phyloP scores from a whole-genome alignment of 2,329 filamentous ascomycete genomes.

The Colletotrichum trifolii region DNA sequence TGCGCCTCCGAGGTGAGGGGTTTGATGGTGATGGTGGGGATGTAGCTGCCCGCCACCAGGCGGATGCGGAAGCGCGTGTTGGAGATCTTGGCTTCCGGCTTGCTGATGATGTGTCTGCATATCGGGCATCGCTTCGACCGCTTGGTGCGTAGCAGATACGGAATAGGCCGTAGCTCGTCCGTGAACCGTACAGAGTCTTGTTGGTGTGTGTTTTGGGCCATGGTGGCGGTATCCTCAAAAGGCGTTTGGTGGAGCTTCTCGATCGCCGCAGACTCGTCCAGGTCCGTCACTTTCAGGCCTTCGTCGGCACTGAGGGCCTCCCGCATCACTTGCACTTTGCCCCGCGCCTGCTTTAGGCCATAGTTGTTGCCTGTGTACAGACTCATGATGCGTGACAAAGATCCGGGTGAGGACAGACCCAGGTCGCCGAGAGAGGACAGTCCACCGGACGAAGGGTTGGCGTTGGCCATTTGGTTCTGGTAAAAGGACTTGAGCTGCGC shows the following conservation, averaged over 20 bases:
- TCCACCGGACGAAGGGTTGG: constrained; percentile 62
- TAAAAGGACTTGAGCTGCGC: constrained; percentile 83
- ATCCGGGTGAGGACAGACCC: constrained; percentile 80
- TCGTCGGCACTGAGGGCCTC: constrained; percentile 79
- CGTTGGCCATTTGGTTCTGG: constrained; percentile 77
- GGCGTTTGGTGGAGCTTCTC: constrained; percentile 67
- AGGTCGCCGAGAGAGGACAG: constrained; percentile 59
- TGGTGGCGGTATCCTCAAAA: constrained; percentile 71
- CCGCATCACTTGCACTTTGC: constrained; percentile 73
- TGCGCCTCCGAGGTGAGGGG: constrained; percentile 60
- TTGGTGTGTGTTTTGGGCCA: constrained; percentile 61
- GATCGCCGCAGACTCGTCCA: constrained; percentile 72
- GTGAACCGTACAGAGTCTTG: constrained; percentile 70
- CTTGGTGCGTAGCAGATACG: constrained; percentile 88
- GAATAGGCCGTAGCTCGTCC: constrained; percentile 81
- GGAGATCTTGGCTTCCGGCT: constrained; percentile 90
- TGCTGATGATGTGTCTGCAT: constrained; percentile 94
- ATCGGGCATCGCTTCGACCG: constrained; percentile 92
- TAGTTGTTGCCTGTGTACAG: constrained; percentile 78
- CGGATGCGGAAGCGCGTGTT: constrained; percentile 94
- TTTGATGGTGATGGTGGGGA: constrained; percentile 82
- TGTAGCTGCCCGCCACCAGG: constrained; percentile 86
- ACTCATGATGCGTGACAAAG: constrained; percentile 89
- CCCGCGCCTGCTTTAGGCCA: constrained; percentile 75
- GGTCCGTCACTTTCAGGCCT: constrained; percentile 72